phyloP scores from a whole-genome alignment of 2,329 filamentous ascomycete species.

The Pleoardoris graminearum region DNA sequence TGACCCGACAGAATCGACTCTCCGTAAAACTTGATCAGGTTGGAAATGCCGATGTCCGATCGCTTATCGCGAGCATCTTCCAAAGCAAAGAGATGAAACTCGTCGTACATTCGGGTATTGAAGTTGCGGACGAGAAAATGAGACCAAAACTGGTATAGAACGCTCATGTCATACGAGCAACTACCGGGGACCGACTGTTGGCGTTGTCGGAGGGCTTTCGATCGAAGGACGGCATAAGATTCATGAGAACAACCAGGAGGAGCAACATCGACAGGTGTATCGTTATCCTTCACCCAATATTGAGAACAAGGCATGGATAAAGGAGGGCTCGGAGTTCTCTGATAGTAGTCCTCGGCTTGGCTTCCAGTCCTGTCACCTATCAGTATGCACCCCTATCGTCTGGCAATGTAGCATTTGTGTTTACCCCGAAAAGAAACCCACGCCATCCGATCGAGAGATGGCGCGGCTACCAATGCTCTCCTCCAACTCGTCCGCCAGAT shows the following conservation, averaged over 20 bases:
- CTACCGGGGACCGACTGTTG: slow-evolving; percentile 48
- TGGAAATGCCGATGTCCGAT: slow-evolving; percentile 61
- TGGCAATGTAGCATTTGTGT: slow-evolving; percentile 15
- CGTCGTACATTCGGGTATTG: slow-evolving; percentile 74
- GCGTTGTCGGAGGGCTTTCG: slow-evolving; percentile 56
- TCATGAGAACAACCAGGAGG: slow-evolving; percentile 53
- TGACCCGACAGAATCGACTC: slow-evolving; percentile 56
- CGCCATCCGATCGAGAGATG: slow-evolving; percentile 42
- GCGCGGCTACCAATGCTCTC: slow-evolving; percentile 46
- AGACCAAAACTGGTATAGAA: slow-evolving; percentile 75
- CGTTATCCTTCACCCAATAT: slow-evolving; percentile 57
- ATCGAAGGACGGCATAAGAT: slow-evolving; percentile 54
- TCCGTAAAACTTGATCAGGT: slow-evolving; percentile 68
- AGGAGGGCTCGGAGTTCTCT: slow-evolving; percentile 25
- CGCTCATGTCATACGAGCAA: slow-evolving; percentile 63
- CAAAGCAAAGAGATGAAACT: slow-evolving; percentile 69
- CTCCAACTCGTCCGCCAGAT: slow-evolving; percentile 54
- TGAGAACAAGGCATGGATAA: slow-evolving; percentile 23
- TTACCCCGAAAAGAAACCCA: slow-evolving; percentile 37
- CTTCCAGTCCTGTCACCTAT: slow-evolving; percentile 28
- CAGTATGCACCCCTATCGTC: slow-evolving; percentile 20
- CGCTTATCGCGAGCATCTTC: slow-evolving; percentile 62
- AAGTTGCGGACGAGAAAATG: slow-evolving; percentile 74
- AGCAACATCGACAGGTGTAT: slow-evolving; percentile 48
- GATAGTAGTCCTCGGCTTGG: slow-evolving; percentile 22